Base-by-base conservation (phyloP, 192 early-diverging fungal species). In the Mortierella hygrophila region DNA sequence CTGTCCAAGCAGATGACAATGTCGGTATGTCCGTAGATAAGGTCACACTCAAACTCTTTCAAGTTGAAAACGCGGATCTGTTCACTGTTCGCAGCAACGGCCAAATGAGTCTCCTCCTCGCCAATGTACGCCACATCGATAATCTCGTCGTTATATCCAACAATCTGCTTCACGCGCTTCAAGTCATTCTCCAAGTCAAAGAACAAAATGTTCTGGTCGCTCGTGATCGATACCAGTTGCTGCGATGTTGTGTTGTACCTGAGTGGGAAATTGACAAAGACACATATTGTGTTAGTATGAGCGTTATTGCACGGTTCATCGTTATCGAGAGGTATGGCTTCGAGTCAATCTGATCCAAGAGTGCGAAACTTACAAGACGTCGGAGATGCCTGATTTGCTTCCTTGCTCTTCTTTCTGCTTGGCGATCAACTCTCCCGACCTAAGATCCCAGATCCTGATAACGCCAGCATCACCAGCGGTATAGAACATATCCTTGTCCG, bases 81-180 rank as follows among this genome's bases (percentile, higher is more conserved):
- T 85, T 98, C 97, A 13, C 95, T 96, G 89, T 99, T 99, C 29
- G 97, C 96, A 2, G 97, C 96, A 21, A 99, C 96, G 20, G 96
- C 97, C 79, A 99, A 76, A 75, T 96, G 92, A 2, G 70, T 81
- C 71, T 98, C 94, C 9, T 92, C 84, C 29, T 90, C 83, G 29
- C 96, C 97, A n/a, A 97, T 89, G 54, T 96, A 96, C 2, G 88
- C 88, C 68, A 99, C 81, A 82, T 97, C 97, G 20, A 99, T 93
- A 44, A 99, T 93, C 78, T 99, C 99, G 75, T 99, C 97, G 77
- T 99, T 99, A 88, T 97, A 97, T 47, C 99, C 99, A 8, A 97
- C 94, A 85, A 99, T 94, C 87, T 97, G 96, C 76, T 95, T 95
- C 29, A 91, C 86, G 6, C 94, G 92, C 79, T 92, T 89, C 32